Base-by-base conservation (phyloP, 352 stramenopile genomes). In the Globisporangium solare region DNA sequence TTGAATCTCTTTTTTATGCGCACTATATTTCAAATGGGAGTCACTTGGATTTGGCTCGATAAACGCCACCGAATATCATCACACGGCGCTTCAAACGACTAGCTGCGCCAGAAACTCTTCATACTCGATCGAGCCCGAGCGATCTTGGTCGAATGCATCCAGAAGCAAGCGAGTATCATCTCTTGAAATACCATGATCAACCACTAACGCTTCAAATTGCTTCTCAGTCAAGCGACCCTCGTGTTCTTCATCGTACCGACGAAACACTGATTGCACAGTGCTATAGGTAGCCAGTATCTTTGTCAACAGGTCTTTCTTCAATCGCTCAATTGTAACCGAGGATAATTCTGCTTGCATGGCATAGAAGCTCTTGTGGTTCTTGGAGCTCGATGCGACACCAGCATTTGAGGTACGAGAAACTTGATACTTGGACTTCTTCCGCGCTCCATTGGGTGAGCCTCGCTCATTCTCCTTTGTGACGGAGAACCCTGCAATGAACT, bases 401-500 rank as follows among this genome's bases (percentile, higher is more conserved):
- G 18, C 42, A 46, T 68, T 68, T 31, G 37, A 54, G 12, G 40
- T 37, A 15, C 42, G 27, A 8, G 62, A 51, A 46, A 54, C 54
- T 54, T 42, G 24, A n/a, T 62, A 50, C 12, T 61, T 64, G 55
- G 57, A 58, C 63, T 57, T 60, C 43, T 59, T 66, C 20, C 37
- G 58, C 13, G 43, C 51, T 11, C 32, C 55, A n/a, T 55, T 51
- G 13, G 50, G 47, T 20, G 56, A 54, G 0, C 24, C 37, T 39
- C 65, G 63, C 39, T 59, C 58, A 7, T 55, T 64, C 17, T 78
- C 70, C 27, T 69, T 71, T 0, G 61, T 50, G 5, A 61, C 14
- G 0, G 66, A 52, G 37, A 89, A 85, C 3, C 67, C 70, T 15
- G 74, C 54, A 41, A 86, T 74, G 53, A 89, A 89, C 51, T 85